These are phyloP conservation scores for Orychophragmus violaceus DNA, from an alignment of 345 rosid genomes.

Conservation along the genomic window DNA sequence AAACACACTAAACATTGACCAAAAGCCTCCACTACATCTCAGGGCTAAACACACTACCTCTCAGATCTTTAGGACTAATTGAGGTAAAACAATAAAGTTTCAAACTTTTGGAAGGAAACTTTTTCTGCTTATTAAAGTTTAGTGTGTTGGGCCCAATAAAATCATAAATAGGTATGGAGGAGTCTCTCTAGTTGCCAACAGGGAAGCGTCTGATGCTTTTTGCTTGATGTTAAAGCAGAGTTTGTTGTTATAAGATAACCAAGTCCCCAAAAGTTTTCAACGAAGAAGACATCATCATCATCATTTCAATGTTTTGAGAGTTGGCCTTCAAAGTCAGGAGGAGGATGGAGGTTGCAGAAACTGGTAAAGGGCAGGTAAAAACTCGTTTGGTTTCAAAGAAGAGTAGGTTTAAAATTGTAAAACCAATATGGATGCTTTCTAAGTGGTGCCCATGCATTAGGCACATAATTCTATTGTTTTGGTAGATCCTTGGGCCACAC, in stretches of 20 bases:
- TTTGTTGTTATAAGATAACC: too few relatives aligned
- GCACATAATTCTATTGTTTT: not conserved
- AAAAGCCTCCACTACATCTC: too few relatives aligned
- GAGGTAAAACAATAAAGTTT: not conserved
- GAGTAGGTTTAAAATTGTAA: not conserved
- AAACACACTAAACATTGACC: too few relatives aligned
- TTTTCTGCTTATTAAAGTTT: too few relatives aligned
- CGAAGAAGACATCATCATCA: conserved; percentile 12
- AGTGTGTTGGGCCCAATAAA: too few relatives aligned
- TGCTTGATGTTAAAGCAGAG: conserved; percentile 15
- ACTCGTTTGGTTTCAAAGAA: not conserved
- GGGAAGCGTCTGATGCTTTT: too few relatives aligned
- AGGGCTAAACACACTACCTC: too few relatives aligned
- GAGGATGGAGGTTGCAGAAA: conserved; percentile 12
- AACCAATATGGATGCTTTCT: not conserved
- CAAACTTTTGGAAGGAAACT: not conserved
- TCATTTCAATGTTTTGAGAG: conserved; percentile 1
- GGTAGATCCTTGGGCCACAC: conserved; percentile 3
- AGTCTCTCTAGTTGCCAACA: too few relatives aligned
- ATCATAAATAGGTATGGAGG: too few relatives aligned
- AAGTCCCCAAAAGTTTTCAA: conserved; percentile 15
- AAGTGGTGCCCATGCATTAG: not conserved
- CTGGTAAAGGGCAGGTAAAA: conserved; percentile 15
- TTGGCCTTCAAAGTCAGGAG: not conserved
- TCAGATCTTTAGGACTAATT: not conserved